Conservation (phyloP, 2,329 filamentous ascomycete genomes). For the Cucurbitaria berberidis region DNA sequence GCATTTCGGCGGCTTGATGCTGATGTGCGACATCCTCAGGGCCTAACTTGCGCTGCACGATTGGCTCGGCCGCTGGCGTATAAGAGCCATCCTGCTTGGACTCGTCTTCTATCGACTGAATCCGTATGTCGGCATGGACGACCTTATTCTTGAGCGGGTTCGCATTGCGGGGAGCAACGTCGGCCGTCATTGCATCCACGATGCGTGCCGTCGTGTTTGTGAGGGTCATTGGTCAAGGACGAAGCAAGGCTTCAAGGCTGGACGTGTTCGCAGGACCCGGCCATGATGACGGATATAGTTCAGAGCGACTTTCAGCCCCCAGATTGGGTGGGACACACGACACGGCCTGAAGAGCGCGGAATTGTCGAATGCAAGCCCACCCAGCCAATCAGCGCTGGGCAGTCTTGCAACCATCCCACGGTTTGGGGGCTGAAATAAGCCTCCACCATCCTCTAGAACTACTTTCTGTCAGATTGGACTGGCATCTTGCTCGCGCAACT, state of each 20-base stretch:
- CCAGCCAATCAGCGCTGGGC: not conserved
- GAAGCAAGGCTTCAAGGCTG: slow-evolving; percentile 16
- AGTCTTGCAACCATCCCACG: not conserved
- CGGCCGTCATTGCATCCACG: slow-evolving; percentile 22
- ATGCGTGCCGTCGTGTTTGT: slow-evolving; percentile 6
- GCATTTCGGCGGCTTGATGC: slow-evolving; percentile 33
- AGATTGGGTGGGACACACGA: slow-evolving; percentile 24
- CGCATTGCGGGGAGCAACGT: slow-evolving; percentile 18
- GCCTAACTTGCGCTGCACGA: slow-evolving; percentile 7
- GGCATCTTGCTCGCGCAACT: not conserved
- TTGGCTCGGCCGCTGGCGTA: slow-evolving; percentile 1
- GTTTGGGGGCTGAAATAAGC: slow-evolving; percentile 28
- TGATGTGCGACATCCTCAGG: slow-evolving; percentile 22
- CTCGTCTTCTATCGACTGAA: slow-evolving; percentile 29
- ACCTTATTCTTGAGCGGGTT: slow-evolving; percentile 27
- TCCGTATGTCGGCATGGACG: slow-evolving; percentile 33
- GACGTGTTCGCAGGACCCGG: slow-evolving; percentile 20
- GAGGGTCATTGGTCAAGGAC: slow-evolving; percentile 19
- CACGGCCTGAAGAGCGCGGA: slow-evolving; percentile 7
- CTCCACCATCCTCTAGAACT: slow-evolving; percentile 1
- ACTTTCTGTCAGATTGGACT: slow-evolving; percentile 5
- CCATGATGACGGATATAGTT: slow-evolving; percentile 21
- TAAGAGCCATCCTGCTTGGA: not conserved
- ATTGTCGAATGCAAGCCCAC: not conserved
- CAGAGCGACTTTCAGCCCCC: slow-evolving; percentile 35